Base-by-base conservation (phyloP, 495 filamentous ascomycete species). In the Aspergillus taichungensis region DNA sequence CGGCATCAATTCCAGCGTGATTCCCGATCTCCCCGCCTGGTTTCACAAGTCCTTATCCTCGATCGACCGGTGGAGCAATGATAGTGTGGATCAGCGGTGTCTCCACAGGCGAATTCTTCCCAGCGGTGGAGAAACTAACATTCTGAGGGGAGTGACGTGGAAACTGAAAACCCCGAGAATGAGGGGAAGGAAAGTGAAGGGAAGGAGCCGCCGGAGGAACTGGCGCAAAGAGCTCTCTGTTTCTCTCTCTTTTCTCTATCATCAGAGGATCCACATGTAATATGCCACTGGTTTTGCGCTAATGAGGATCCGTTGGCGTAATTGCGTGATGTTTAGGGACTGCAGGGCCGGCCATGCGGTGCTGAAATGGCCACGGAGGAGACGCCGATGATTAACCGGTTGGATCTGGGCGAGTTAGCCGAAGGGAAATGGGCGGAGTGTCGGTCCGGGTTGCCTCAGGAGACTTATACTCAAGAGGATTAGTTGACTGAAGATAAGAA, bases 361-460 rank as follows among this genome's bases (percentile, higher is more conserved):
- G 30, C 33, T 43, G 7, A 42, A 48, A 49, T 18, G 32, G 40
- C 33, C 41, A 54, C 40, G 52, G 34, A 45, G 43, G 18, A 34
- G 14, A 24, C 5, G 6, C 44, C 52, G 52, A 50, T 38, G 52
- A 47, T 48, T 46, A 54, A 42, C 47, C 52, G 44, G 34, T 30
- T 4, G 38, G 18, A 24, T 24, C 42, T 52, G 42, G 50, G 42
- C 37, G 37, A 34, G 29, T 8, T 14, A 3, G 38, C 13, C 24
- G 30, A 37, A 33, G 40, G 40, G 42, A 35, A 30, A 33, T 7
- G 1, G 6, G 8, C 46, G 51, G 54, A 51, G 42, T 38, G 14
- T 53, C 54, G 57, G 57, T 18, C 57, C 57, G 57, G 13, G 1
- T 34, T 34, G 51, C 51, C 53, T 56, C 12, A 24, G 30, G 12